Base-by-base conservation (phyloP, 1,139 yeast species). In the Kodamaea fungicola region DNA sequence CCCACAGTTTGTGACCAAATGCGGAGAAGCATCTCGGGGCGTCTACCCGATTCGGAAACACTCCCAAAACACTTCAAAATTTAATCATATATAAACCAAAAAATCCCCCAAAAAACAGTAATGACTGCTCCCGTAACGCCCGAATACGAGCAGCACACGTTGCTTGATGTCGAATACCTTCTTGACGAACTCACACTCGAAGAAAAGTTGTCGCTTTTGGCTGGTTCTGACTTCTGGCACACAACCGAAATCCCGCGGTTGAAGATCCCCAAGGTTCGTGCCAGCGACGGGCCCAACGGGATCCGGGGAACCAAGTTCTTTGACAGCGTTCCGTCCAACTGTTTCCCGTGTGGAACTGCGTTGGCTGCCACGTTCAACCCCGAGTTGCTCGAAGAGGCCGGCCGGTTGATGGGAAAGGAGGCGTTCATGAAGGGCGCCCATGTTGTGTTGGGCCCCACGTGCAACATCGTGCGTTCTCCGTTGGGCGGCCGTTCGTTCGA, bases 401-500 rank as follows among this genome's bases (percentile, higher is more conserved):
- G 81, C 32, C 46, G 55, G 22, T 46, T 75, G 38, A 69, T 76
- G 71, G 80, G 70, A 13, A 44, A 45, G 9, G 81, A 77, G 49
- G 77, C 79, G 26, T 67, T 59, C 41, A 65, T 63, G 42, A 76
- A 76, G 44, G 71, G 71, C 50, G 65, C 68, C 35, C 72, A 74
- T 57, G 67, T 67, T 33, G 67, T 76, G 30, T 61, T 76, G 41
- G 80, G 80, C 3, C 81, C 81, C 10, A 76, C 80, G 8, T 64
- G 71, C 40, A 76, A 76, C 54, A 74, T 74, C 49, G 80, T 74
- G 36, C 64, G 85, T 44, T 69, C 74, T 24, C 85, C 85, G 5
- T 57, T 76, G 27, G 84, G 83, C 19, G 85, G 85, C n/a, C 61
- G 85, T 41, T 76, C 78, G 1, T 80, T 78, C 49, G 86, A 80